Conservation (phyloP, 2,329 filamentous ascomycete species). For the Hymenoscyphus occultus region DNA sequence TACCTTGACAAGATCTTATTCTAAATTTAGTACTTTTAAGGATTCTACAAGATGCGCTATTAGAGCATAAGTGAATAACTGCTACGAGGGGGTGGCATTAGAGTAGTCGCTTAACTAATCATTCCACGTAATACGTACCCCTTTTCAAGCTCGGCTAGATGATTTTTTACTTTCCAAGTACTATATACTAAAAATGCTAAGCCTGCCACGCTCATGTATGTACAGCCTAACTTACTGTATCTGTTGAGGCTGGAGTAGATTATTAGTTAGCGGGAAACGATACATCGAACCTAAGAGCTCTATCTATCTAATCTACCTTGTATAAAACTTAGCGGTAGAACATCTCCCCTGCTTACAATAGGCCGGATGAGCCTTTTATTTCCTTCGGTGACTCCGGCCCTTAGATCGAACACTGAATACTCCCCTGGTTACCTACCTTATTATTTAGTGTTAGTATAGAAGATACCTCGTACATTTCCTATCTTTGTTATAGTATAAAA, state of each 20-base stretch:
- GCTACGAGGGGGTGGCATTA: neutral
- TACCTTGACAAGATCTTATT: neutral
- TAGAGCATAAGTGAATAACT: neutral
- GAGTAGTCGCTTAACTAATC: neutral
- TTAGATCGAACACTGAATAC: neutral
- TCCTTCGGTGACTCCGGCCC: neutral
- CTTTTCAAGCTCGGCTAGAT: no score
- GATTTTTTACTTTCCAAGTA: no score
- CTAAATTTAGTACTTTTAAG: neutral
- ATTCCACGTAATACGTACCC: neutral
- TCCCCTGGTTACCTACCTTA: neutral
- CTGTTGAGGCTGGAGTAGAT: no score
- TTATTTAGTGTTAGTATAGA: neutral
- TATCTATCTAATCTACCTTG: neutral
- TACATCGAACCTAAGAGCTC: neutral
- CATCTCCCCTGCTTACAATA: neutral
- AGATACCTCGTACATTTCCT: neutral
- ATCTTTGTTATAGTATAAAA: neutral
- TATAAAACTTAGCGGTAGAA: neutral
- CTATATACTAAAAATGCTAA: no score
- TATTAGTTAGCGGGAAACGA: no score
- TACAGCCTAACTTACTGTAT: no score
- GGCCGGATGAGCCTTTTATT: neutral
- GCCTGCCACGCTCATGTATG: no score
- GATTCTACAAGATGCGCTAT: neutral